phyloP scores from a whole-genome alignment of 225 moss, liverwort and hornwort genomes.

The Marchantia polymorpha region DNA sequence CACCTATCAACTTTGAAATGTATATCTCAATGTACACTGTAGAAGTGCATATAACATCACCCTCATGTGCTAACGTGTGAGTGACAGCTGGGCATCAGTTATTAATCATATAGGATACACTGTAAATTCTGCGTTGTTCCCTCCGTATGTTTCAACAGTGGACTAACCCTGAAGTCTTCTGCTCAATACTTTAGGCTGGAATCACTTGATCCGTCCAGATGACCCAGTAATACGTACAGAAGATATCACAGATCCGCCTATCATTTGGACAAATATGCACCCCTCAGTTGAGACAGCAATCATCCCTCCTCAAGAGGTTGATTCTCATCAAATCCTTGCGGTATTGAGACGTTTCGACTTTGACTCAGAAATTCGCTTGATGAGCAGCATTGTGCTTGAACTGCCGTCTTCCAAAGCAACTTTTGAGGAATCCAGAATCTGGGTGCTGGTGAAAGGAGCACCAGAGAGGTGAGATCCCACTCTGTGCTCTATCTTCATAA shows the following conservation, averaged over 20 bases:
- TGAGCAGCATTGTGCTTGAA: constrained; percentile 49
- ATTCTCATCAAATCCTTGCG: constrained; percentile 33
- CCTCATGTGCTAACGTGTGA: not conserved
- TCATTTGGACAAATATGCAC: constrained; percentile 37
- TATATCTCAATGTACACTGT: not conserved
- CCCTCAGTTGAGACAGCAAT: constrained; percentile 42
- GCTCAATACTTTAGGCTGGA: constrained; percentile 34
- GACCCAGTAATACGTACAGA: constrained; percentile 13
- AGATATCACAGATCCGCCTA: constrained; percentile 6
- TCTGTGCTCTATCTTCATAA: not conserved
- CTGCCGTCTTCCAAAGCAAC: constrained; percentile 32
- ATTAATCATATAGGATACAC: no score
- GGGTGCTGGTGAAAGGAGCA: constrained; percentile 46
- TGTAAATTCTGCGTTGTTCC: not conserved
- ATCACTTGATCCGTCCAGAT: constrained; percentile 37
- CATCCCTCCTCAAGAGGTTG: constrained; percentile 37
- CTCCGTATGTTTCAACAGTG: not conserved
- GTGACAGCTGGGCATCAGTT: no score
- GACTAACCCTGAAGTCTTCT: not conserved
- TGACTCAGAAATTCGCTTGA: constrained; percentile 46
- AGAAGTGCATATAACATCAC: not conserved
- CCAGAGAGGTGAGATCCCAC: constrained; percentile 38
- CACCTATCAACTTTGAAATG: not conserved
- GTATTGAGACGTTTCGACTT: constrained; percentile 48
- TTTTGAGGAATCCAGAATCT: constrained; percentile 38